These are phyloP conservation scores for Quercus lobata DNA, from an alignment of 331 rosid species.

Conservation along the genomic window DNA sequence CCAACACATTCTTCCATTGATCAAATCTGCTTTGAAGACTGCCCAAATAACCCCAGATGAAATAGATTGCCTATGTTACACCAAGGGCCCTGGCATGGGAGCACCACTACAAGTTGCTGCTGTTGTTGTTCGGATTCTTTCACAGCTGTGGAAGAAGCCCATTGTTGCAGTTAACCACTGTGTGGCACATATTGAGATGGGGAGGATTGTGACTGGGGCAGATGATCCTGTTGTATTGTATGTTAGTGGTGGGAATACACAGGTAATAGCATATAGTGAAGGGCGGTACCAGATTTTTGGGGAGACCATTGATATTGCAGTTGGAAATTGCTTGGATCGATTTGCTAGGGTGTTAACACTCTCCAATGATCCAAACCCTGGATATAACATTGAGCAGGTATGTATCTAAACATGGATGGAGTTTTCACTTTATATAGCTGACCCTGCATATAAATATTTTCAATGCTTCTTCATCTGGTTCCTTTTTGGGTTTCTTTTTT, in stretches of 20 bases:
- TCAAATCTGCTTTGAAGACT: slow-evolving; percentile 69
- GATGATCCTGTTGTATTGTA: slow-evolving; percentile 90
- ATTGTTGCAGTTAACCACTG: slow-evolving; percentile 86
- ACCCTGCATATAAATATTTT: too few species aligned
- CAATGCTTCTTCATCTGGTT: too few species aligned
- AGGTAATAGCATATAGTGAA: slow-evolving; percentile 92
- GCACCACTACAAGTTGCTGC: slow-evolving; percentile 91
- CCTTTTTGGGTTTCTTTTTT: too few species aligned
- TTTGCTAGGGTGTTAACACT: slow-evolving; percentile 80
- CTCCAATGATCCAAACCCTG: slow-evolving; percentile 94
- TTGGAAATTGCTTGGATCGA: slow-evolving; percentile 93
- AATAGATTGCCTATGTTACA: slow-evolving; percentile 88
- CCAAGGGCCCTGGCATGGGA: slow-evolving; percentile 98
- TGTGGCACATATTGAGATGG: slow-evolving; percentile 98
- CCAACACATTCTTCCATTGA: slow-evolving; percentile 65
- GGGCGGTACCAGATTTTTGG: slow-evolving; percentile 87
- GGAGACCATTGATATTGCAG: slow-evolving; percentile 95
- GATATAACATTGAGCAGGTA: slow-evolving; percentile 95
- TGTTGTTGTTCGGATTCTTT: slow-evolving; percentile 75
- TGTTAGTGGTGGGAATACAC: slow-evolving; percentile 96
- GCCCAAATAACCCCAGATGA: slow-evolving; percentile 65
- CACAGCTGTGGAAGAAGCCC: slow-evolving; percentile 87
- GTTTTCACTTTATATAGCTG: not conserved
- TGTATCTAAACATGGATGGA: not conserved
- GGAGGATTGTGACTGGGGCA: slow-evolving; percentile 89